Evolutionary conservation across 2,329 filamentous ascomycete genomes (phyloP).

Genomic region (Sporothrix variecibatus): DNA sequence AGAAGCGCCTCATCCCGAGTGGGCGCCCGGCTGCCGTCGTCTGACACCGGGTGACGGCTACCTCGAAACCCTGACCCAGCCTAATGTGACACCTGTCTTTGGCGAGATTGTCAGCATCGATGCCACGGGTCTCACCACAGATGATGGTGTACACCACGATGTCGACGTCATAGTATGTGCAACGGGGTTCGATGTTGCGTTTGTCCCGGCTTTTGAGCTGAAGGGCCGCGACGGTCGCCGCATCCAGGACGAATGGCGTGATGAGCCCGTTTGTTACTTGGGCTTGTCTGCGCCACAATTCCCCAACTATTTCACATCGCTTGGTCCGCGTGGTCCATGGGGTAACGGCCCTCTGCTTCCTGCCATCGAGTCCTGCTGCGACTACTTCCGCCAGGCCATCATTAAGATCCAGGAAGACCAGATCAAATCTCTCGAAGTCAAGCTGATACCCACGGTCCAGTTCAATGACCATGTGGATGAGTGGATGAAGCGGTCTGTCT

Average conservation of each 20-base stretch:
- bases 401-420: not conserved
- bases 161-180: not conserved
- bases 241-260: not conserved
- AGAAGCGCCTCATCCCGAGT: not conserved
- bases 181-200: not conserved
- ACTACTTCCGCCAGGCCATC: not conserved
- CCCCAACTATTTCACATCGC: not conserved
- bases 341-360: slow-evolving; percentile 4
- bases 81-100: not conserved
- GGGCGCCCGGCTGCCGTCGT: not conserved
- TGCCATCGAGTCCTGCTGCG: not conserved
- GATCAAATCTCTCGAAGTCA: not conserved
- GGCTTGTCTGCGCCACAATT: not conserved
- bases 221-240: not conserved
- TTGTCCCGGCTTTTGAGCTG: not conserved
- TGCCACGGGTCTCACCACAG: not conserved
- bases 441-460: not conserved
- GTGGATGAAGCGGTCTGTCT: not conserved
- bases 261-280: not conserved
- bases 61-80: not conserved
- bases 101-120: not conserved
- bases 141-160: not conserved
- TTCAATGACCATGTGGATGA: slow-evolving; percentile 1
- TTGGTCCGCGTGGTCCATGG: not conserved
- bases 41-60: not conserved